These are phyloP conservation scores for Stellera chamaejasme DNA, from an alignment of 345 rosid genomes.

Conservation along the genomic window DNA sequence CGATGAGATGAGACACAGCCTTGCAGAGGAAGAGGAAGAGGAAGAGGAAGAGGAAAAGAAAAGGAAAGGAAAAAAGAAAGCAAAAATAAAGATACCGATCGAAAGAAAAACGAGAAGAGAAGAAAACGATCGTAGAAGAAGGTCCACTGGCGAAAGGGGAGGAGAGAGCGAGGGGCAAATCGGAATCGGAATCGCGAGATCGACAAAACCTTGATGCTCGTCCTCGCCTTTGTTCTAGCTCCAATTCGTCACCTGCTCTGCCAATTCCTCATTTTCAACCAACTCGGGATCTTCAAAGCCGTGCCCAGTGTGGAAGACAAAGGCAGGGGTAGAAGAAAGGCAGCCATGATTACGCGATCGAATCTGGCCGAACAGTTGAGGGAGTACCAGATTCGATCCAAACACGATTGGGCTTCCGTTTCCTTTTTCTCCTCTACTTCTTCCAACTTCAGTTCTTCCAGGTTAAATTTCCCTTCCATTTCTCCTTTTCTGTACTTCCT, in stretches of 20 bases:
- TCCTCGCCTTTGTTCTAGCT: conserved; percentile 4
- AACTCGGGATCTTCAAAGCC: conserved; percentile 10
- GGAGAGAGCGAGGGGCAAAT: conserved; percentile 11
- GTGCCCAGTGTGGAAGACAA: background rate
- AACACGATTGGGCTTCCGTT: conserved; percentile 95
- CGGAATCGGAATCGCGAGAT: too few species aligned
- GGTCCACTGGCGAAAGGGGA: too few species aligned
- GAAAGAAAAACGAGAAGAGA: too few species aligned
- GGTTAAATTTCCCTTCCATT: conserved; percentile 28
- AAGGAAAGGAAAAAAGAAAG: too few species aligned
- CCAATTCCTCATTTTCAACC: conserved; percentile 10
- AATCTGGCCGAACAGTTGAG: conserved; percentile 88
- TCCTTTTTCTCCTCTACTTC: conserved; percentile 91
- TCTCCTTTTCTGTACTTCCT: background rate
- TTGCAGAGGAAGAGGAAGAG: too few species aligned
- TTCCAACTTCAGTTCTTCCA: conserved; percentile 49
- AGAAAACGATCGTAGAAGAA: too few species aligned
- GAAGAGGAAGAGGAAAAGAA: too few species aligned
- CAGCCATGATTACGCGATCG: conserved; percentile 89
- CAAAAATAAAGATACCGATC: too few species aligned
- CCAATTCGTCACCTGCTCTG: conserved; percentile 15
- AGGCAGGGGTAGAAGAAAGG: conserved; percentile 6
- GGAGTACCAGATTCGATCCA: conserved; percentile 94
- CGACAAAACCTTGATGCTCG: conserved; percentile 18
- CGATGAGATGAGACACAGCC: too few species aligned